Evolutionary conservation across 2,329 filamentous ascomycete genomes (phyloP).

Genomic region (Sclerotinia glacialis): DNA sequence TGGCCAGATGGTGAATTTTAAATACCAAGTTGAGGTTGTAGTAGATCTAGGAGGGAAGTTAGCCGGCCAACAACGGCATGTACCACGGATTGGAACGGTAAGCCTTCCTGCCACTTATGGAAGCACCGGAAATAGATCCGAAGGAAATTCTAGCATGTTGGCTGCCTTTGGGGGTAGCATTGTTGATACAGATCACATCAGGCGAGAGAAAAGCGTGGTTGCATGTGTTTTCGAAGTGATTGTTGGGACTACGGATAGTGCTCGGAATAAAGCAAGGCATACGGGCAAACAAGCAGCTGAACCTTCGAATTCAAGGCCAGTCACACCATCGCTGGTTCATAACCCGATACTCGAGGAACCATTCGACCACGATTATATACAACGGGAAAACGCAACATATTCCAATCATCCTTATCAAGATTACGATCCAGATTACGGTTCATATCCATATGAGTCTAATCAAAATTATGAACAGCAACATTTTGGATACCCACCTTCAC

Average conservation of each 20-base stretch:
- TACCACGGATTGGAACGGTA: constrained; percentile 37
- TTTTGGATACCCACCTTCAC: constrained; percentile 32
- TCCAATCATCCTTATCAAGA: constrained; percentile 39
- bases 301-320: constrained; percentile 26
- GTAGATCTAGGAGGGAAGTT: constrained; percentile 88
- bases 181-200: constrained; percentile 80
- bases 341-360: constrained; percentile 32
- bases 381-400: constrained; percentile 23
- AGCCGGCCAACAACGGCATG: constrained; percentile 56
- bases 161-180: constrained; percentile 65
- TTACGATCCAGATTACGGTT: constrained; percentile 37
- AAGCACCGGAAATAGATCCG: constrained; percentile 32
- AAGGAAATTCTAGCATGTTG: constrained; percentile 44
- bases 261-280: constrained; percentile 37
- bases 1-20: constrained; percentile 91
- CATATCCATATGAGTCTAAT: constrained; percentile 36
- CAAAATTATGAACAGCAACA: constrained; percentile 36
- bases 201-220: constrained; percentile 89
- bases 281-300: constrained; percentile 30
- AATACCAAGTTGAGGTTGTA: constrained; percentile 89
- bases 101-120: constrained; percentile 31
- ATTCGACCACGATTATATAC: constrained; percentile 21
- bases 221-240: constrained; percentile 82
- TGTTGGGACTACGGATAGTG: constrained; percentile 79
- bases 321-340: constrained; percentile 25